Evolutionary conservation across 2,329 filamentous ascomycete species (phyloP), one percentile per base, ranked within the genome.

Genomic region (Aspergillus melleus): DNA sequence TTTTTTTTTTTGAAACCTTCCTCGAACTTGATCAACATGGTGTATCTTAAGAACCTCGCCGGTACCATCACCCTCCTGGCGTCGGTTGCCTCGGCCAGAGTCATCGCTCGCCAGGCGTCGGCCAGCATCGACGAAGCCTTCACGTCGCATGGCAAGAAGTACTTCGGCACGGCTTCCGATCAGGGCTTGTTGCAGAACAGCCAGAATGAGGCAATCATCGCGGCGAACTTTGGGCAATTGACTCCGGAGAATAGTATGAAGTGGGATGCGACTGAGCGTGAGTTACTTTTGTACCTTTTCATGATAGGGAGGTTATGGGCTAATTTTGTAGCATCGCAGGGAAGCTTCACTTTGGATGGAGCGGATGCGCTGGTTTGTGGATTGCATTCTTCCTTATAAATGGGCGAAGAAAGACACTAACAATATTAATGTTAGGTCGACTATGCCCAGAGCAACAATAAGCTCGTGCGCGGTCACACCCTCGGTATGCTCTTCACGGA

Each of bases 241-340:
- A 88, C 87, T 0, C 85, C 86, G 0, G 84, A 84, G 60, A 90
- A 90, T 70, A 82, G 81, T 5, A 84, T 87, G 75, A 85, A 86
- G 79, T 90, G 86, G 86, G 80, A 86, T 61, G 78, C 81, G 61
- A 86, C 80, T 44, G 86, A 91, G 78, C 84, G 70, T 71, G 20
- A 52, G 69, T 66, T 44, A 4, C 24, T 2, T 2, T 3, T 22
- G 24, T 20, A n/a, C 5, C 22, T 14, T 2, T 2, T 2, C 8
- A 26, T 52, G 39, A 55, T 32, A 20, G 32, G 22, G 14, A 49
- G 11, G 11, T 11, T 19, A 16, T n/a, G 14, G 26, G 24, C 54
- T 57, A 46, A 55, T 6, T 29, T 16, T 32, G 6, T 55, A 67
- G 65, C 85, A 1, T 68, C 72, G 47, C 80, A 79, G 46, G 80